These are phyloP conservation scores for Amphichorda felina DNA, from an alignment of 2,329 filamentous ascomycete genomes.

Conservation along the genomic window DNA sequence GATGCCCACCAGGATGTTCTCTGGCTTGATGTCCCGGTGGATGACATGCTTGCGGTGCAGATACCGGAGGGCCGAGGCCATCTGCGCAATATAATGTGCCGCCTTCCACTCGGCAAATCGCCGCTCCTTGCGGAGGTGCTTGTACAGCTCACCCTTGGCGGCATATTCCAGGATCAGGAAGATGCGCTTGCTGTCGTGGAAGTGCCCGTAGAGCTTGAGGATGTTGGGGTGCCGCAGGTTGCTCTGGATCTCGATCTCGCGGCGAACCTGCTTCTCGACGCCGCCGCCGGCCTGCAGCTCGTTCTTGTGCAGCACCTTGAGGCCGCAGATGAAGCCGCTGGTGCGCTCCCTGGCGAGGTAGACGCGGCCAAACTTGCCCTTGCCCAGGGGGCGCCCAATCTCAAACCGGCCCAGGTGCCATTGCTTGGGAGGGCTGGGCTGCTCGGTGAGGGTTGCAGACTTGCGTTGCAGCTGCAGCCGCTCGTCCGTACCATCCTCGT, in stretches of 20 bases:
- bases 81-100: conserved; percentile 78
- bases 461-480: conserved; percentile 1
- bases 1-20: conserved; percentile 92
- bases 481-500: conserved; percentile 28
- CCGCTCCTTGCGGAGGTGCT: conserved; percentile 67
- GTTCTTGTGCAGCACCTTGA: conserved; percentile 79
- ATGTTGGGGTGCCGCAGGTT: conserved; percentile 82
- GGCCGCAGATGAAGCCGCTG: conserved; percentile 71
- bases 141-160: conserved; percentile 78
- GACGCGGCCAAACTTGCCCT: conserved; percentile 79
- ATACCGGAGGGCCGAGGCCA: conserved; percentile 82
- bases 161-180: conserved; percentile 84
- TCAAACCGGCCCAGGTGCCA: conserved; percentile 93
- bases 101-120: conserved; percentile 80
- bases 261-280: conserved; percentile 73
- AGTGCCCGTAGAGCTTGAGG: conserved; percentile 72
- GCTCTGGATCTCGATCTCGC: conserved; percentile 83
- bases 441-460: conserved; percentile 19
- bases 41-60: conserved; percentile 96
- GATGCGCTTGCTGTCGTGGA: conserved; percentile 79
- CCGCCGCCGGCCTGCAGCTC: conserved; percentile 63
- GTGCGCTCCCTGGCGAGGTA: conserved; percentile 73
- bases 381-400: conserved; percentile 74
- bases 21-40: conserved; percentile 93
- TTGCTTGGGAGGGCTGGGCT: conserved; percentile 45